Conservation (phyloP, 495 filamentous ascomycete genomes). For the Aspergillus bridgeri region DNA sequence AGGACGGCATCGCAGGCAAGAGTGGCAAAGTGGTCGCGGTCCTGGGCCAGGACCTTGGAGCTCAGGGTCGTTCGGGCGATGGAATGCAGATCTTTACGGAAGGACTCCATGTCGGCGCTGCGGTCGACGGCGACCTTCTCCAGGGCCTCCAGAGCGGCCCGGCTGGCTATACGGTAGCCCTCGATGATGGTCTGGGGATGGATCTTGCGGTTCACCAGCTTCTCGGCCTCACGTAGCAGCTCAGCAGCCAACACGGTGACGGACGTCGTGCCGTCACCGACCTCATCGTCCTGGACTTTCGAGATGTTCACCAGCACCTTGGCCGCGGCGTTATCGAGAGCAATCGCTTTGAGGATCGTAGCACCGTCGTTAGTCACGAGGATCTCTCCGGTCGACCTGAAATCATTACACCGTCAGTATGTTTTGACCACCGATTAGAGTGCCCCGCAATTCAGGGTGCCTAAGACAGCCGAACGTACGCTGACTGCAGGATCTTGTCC, state of each 20-base stretch:
- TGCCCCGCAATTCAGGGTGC: constrained; percentile 17
- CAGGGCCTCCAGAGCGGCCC: constrained; percentile 78
- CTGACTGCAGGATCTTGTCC: constrained; percentile 99
- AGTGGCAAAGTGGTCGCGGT: constrained; percentile 85
- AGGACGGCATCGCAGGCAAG: constrained; percentile 92
- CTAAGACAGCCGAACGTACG: constrained; percentile 52
- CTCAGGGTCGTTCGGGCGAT: constrained; percentile 96
- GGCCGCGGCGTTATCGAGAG: constrained; percentile 96
- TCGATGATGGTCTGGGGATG: constrained; percentile 99
- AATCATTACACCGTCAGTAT: constrained; percentile 4
- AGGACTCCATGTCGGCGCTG: constrained; percentile 73
- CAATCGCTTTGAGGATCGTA: constrained; percentile 96
- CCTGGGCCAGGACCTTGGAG: constrained; percentile 95
- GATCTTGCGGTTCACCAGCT: constrained; percentile 94
- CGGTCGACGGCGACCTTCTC: constrained; percentile 84
- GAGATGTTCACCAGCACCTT: constrained; percentile 97
- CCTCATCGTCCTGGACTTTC: constrained; percentile 98
- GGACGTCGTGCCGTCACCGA: constrained; percentile 90
- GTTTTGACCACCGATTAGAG: constrained; percentile 12
- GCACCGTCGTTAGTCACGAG: constrained; percentile 99
- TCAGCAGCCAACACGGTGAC: constrained; percentile 94
- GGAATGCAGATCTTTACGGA: constrained; percentile 82
- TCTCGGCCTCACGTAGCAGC: constrained; percentile 92
- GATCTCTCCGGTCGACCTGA: constrained; percentile 89
- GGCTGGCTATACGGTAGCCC: constrained; percentile 93